phyloP scores from a whole-genome alignment of 1,284 basidiomycete species.

The Ceratobasidium sp. region DNA sequence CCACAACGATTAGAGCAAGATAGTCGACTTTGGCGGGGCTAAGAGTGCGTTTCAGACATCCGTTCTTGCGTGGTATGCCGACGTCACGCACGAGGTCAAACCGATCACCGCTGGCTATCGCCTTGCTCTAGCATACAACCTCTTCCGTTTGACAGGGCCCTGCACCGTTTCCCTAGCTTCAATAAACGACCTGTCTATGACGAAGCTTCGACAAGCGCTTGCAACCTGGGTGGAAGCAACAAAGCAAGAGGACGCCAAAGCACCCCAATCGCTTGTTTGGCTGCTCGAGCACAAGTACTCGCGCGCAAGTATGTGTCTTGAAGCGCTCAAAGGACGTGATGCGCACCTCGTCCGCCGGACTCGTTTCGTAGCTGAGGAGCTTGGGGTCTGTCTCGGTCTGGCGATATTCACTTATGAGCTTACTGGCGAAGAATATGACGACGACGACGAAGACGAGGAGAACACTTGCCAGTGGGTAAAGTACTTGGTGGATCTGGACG shows the following conservation, averaged over 20 bases:
- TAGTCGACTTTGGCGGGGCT: slow-evolving; percentile 1
- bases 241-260: slow-evolving; percentile 20
- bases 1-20: not conserved
- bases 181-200: too few species aligned
- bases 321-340: slow-evolving; percentile 47
- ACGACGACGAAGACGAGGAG: too few species aligned
- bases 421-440: too few species aligned
- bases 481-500: too few species aligned
- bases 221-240: too few species aligned
- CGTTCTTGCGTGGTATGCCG: slow-evolving; percentile 59
- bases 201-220: too few species aligned
- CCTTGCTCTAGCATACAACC: slow-evolving; percentile 60
- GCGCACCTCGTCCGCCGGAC: slow-evolving; percentile 47
- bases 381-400: slow-evolving; percentile 27
- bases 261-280: slow-evolving; percentile 52
- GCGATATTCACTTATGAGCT: not conserved
- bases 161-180: too few species aligned
- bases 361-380: not conserved
- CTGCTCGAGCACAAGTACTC: slow-evolving; percentile 55
- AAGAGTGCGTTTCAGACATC: slow-evolving; percentile 3
- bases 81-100: slow-evolving; percentile 63
- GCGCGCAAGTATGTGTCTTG: slow-evolving; percentile 47
- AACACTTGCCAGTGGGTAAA: too few species aligned
- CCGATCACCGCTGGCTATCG: slow-evolving; percentile 60
- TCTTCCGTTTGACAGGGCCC: slow-evolving; percentile 27